These are phyloP conservation scores for Pythium volutum DNA, from an alignment of 352 stramenopile genomes.

Conservation along the genomic window DNA sequence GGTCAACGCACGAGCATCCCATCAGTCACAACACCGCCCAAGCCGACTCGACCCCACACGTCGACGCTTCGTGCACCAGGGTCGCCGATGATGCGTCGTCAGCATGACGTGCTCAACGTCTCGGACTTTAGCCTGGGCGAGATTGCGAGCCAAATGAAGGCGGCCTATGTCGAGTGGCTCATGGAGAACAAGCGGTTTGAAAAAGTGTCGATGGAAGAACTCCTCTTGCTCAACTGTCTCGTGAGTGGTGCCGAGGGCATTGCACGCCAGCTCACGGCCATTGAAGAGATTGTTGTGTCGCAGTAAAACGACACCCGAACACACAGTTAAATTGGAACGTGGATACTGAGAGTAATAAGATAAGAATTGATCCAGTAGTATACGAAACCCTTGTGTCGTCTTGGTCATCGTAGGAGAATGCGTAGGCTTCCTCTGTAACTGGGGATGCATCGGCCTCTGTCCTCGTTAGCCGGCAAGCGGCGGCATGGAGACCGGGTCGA, in stretches of 20 bases:
- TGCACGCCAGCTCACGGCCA: slow-evolving; percentile 58
- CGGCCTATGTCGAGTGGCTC: slow-evolving; percentile 75
- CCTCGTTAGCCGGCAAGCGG: neutral
- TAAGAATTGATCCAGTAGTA: neutral
- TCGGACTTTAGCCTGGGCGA: slow-evolving; percentile 74
- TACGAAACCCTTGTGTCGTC: neutral
- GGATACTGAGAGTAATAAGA: no score
- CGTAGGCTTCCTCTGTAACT: no score
- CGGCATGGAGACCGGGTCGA: neutral
- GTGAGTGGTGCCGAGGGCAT: slow-evolving; percentile 82
- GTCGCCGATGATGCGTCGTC: slow-evolving; percentile 56
- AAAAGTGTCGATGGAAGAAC: slow-evolving; percentile 76
- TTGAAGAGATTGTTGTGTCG: slow-evolving; percentile 74
- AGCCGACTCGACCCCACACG: neutral
- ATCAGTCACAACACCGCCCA: neutral
- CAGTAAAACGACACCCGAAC: no score
- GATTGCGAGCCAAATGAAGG: slow-evolving; percentile 68
- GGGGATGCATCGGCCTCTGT: no score
- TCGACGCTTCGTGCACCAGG: slow-evolving; percentile 20
- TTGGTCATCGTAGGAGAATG: no score
- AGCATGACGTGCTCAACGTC: slow-evolving; percentile 80
- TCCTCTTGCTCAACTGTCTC: slow-evolving; percentile 78
- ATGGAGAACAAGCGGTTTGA: slow-evolving; percentile 75
- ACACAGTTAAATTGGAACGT: no score
- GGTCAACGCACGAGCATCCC: neutral